phyloP scores from a whole-genome alignment of 208 protist species.

The Leishmania guyanensis region DNA sequence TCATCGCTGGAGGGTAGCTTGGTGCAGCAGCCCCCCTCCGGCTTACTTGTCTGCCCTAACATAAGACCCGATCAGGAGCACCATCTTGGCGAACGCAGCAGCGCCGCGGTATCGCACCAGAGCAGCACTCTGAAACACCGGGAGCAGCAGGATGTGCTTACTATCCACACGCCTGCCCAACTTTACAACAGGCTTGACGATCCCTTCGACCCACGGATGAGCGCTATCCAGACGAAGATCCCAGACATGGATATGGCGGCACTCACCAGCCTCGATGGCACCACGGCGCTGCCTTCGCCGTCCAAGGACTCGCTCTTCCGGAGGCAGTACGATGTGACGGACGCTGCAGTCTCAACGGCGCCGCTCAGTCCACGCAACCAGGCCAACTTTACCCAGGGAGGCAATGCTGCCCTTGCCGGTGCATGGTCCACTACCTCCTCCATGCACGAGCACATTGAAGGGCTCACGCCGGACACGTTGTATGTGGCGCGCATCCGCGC shows the following conservation, averaged over 20 bases:
- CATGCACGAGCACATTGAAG: constrained; percentile 28
- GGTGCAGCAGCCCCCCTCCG: constrained; percentile 17
- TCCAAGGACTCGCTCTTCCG: constrained; percentile 22
- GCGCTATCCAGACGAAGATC: constrained; percentile 25
- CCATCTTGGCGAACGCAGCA: background rate
- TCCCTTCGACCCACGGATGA: background rate
- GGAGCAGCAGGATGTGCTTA: background rate
- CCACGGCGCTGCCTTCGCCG: background rate
- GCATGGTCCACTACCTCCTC: background rate
- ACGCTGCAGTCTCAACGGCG: constrained; percentile 2
- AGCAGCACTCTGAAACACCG: background rate
- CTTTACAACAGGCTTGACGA: constrained; percentile 8
- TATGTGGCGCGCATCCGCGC: constrained; percentile 76
- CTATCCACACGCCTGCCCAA: background rate
- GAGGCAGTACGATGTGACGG: constrained; percentile 29
- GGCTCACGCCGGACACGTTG: constrained; percentile 54
- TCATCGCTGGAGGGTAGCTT: constrained; percentile 25
- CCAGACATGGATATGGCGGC: constrained; percentile 48
- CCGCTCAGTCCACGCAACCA: background rate
- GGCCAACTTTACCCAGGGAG: background rate
- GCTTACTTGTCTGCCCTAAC: constrained; percentile 4
- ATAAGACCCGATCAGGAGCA: background rate
- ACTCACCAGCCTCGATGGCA: constrained; percentile 2
- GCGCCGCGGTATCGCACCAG: background rate
- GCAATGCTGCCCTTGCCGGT: background rate